Conservation (phyloP, 2,329 filamentous ascomycete species). For the Geoglossum cookeanum region DNA sequence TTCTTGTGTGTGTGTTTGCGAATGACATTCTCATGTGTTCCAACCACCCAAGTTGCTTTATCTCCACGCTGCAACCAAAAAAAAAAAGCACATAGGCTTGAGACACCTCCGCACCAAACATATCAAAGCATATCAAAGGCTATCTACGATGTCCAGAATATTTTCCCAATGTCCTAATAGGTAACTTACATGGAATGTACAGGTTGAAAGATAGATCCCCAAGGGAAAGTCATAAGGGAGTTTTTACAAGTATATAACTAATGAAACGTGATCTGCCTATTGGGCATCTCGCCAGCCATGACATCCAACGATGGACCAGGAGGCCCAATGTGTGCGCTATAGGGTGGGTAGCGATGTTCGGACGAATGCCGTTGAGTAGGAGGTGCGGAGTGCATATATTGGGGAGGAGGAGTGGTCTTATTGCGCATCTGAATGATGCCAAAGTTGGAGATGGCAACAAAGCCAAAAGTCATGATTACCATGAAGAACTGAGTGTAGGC, state of each 20-base stretch:
- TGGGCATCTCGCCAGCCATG: neutral
- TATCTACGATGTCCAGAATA: too few relatives aligned
- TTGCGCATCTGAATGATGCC: slow-evolving; percentile 36
- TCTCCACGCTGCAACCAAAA: too few relatives aligned
- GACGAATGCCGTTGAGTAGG: neutral
- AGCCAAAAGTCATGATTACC: slow-evolving; percentile 27
- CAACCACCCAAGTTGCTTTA: neutral
- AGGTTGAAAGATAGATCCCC: neutral
- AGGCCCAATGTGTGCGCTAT: neutral
- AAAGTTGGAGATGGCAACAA: slow-evolving; percentile 38
- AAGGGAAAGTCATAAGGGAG: neutral
- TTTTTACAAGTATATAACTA: neutral
- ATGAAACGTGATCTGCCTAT: neutral
- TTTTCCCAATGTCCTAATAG: too few relatives aligned
- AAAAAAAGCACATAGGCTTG: too few relatives aligned
- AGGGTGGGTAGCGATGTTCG: neutral
- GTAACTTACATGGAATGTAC: neutral
- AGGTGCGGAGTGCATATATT: neutral
- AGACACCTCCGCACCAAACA: too few relatives aligned
- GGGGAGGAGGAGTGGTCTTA: slow-evolving; percentile 13
- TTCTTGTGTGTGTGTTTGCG: neutral
- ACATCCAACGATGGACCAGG: neutral
- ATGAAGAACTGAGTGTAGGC: slow-evolving; percentile 26
- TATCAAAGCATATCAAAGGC: too few relatives aligned
- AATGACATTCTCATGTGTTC: slow-evolving; percentile 2